Evolutionary conservation across 768 basidiomycete genomes (phyloP).

Genomic region (Coprinopsis sp.): DNA sequence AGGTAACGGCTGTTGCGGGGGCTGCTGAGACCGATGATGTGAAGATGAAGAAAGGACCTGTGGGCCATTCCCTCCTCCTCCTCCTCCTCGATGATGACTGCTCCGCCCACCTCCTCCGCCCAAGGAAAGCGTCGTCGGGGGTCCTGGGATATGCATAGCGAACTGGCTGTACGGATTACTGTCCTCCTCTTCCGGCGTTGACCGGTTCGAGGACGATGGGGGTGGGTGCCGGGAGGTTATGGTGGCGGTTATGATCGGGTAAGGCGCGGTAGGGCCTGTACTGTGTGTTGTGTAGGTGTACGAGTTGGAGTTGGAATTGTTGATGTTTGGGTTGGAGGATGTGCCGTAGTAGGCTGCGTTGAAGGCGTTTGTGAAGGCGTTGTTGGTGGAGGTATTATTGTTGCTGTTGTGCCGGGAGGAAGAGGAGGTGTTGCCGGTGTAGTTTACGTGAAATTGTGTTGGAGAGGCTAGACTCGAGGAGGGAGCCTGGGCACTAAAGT

Average conservation of each 20-base stretch:
- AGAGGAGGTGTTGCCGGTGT: constrained; percentile 1
- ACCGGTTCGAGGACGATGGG: constrained; percentile 5
- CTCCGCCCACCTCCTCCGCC: constrained; percentile 9
- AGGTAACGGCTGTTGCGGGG: constrained; percentile 10
- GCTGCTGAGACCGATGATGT: constrained; percentile 9
- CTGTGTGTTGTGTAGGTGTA: constrained; percentile 4
- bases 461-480: too few species aligned
- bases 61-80: constrained; percentile 9
- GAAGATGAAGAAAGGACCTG: constrained; percentile 6
- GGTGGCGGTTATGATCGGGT: constrained; percentile 19
- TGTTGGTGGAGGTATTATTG: constrained; percentile 4
- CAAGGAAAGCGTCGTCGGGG: constrained; percentile 21
- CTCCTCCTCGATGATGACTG: constrained; percentile 13
- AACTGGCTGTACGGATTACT: constrained; percentile 25
- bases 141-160: constrained; percentile 24
- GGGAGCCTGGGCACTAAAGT: too few species aligned
- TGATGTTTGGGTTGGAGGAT: constrained; percentile 10
- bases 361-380: constrained; percentile 14
- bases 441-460: too few species aligned
- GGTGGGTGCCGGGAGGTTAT: constrained; percentile 13
- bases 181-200: constrained; percentile 10
- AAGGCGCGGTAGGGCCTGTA: constrained; percentile 9
- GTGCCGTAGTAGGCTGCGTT: constrained; percentile 14
- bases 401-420: constrained; percentile 2
- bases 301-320: constrained; percentile 11